Conservation (phyloP, 129 eudicot genomes). For the Flaveria trinervia region DNA sequence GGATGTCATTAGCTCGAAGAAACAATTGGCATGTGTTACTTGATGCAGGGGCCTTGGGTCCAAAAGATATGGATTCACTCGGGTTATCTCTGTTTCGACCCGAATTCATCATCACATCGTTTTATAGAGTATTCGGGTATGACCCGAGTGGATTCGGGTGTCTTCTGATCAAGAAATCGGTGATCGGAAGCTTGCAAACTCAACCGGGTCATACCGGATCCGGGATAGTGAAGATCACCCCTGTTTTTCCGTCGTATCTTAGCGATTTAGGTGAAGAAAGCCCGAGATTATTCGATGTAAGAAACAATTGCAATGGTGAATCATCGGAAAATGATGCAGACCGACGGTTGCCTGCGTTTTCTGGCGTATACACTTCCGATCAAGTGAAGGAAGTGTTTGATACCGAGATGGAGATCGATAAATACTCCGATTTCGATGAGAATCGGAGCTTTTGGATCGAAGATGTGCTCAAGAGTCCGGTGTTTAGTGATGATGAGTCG, state of each 20-base stretch:
- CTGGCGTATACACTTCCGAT: constrained; percentile 86
- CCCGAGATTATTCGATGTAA: constrained; percentile 39
- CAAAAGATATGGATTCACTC: constrained; percentile 96
- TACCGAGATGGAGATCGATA: constrained; percentile 75
- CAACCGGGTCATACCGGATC: constrained; percentile 89
- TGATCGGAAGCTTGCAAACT: constrained; percentile 68
- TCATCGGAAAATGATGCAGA: constrained; percentile 45
- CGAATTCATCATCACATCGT: constrained; percentile 88
- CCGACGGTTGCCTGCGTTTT: constrained; percentile 79
- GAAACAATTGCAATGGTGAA: constrained; percentile 54
- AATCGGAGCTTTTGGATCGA: constrained; percentile 71
- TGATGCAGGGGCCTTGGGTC: constrained; percentile 97
- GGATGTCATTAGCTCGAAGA: constrained; percentile 97
- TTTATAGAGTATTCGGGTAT: constrained; percentile 84
- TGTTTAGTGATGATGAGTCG: constrained; percentile 86
- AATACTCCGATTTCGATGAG: constrained; percentile 72
- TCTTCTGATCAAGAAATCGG: constrained; percentile 84
- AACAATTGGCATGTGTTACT: constrained; percentile 95
- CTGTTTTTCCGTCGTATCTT: constrained; percentile 73
- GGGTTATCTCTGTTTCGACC: constrained; percentile 89
- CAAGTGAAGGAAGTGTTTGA: constrained; percentile 92
- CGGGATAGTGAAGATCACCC: constrained; percentile 85
- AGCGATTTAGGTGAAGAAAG: constrained; percentile 78
- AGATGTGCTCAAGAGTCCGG: constrained; percentile 90
- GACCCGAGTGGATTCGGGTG: constrained; percentile 97